Evolutionary conservation across 306 rosid species (phyloP).

Genomic region (Astragalus membranaceus): DNA sequence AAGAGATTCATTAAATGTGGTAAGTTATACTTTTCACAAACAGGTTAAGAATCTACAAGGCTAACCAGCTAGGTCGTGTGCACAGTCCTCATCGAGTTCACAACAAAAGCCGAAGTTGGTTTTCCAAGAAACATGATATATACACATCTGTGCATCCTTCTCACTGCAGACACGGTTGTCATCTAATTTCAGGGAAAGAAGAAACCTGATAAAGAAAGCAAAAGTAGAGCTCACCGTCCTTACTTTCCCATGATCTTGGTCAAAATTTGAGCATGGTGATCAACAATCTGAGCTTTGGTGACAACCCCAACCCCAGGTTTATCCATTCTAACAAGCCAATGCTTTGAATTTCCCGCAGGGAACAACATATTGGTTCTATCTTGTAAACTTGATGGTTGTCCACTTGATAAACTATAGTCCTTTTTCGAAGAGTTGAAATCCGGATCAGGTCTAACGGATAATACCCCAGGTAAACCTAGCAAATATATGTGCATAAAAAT

Average conservation of each 20-base stretch:
- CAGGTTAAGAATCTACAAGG: not conserved
- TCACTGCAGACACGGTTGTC: slow-evolving; percentile 42
- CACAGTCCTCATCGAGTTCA: slow-evolving; percentile 77
- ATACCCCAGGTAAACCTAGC: slow-evolving; percentile 62
- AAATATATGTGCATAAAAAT: not conserved
- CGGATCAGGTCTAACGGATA: slow-evolving; percentile 54
- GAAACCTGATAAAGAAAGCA: not conserved
- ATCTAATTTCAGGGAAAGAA: slow-evolving; percentile 12
- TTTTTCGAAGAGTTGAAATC: slow-evolving; percentile 39
- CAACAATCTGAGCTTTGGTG: slow-evolving; percentile 90
- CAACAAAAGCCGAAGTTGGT: slow-evolving; percentile 80
- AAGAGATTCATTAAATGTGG: not conserved
- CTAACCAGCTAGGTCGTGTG: slow-evolving; percentile 58
- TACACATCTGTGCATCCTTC: slow-evolving; percentile 86
- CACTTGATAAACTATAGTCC: slow-evolving; percentile 43
- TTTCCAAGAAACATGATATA: slow-evolving; percentile 86
- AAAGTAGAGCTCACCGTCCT: slow-evolving; percentile 16
- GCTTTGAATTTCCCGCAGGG: slow-evolving; percentile 59
- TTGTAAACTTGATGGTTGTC: slow-evolving; percentile 13
- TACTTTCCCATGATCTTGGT: slow-evolving; percentile 79
- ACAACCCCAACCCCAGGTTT: slow-evolving; percentile 74
- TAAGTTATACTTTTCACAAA: not conserved
- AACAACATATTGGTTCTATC: slow-evolving; percentile 37
- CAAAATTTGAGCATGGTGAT: slow-evolving; percentile 66
- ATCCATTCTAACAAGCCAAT: slow-evolving; percentile 78